phyloP scores from a whole-genome alignment of 306 rosid species.

The Prunus davidiana region DNA sequence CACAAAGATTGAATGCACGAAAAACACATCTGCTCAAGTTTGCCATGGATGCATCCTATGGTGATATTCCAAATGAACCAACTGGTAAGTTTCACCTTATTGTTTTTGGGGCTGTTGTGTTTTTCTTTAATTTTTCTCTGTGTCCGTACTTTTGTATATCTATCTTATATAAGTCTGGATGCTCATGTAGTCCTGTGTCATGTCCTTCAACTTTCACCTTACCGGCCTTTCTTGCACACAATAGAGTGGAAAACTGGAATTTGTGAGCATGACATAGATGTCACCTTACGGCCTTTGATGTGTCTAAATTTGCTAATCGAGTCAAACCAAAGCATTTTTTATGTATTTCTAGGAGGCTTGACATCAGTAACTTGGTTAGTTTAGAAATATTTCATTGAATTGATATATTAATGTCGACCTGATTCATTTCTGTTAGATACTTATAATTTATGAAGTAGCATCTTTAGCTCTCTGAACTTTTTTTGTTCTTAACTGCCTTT shows the following conservation, averaged over 20 bases:
- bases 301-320: background rate
- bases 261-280: background rate
- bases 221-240: background rate
- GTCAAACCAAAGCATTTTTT: background rate
- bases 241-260: background rate
- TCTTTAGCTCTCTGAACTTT: conserved; percentile 19
- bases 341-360: background rate
- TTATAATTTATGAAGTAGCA: background rate
- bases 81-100: conserved; percentile 44
- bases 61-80: conserved; percentile 62
- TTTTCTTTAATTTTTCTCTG: background rate
- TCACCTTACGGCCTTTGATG: background rate
- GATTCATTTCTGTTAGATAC: background rate
- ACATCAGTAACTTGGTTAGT: background rate
- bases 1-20: conserved; percentile 24
- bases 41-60: conserved; percentile 83
- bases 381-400: background rate
- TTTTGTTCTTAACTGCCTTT: conserved; percentile 13
- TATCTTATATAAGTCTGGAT: background rate
- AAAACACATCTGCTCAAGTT: conserved; percentile 45
- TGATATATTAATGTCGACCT: background rate
- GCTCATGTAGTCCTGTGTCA: background rate
- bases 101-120: background rate
- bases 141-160: background rate
- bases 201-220: background rate